Conservation (phyloP, 306 rosid genomes). For the Vigna hirtella region DNA sequence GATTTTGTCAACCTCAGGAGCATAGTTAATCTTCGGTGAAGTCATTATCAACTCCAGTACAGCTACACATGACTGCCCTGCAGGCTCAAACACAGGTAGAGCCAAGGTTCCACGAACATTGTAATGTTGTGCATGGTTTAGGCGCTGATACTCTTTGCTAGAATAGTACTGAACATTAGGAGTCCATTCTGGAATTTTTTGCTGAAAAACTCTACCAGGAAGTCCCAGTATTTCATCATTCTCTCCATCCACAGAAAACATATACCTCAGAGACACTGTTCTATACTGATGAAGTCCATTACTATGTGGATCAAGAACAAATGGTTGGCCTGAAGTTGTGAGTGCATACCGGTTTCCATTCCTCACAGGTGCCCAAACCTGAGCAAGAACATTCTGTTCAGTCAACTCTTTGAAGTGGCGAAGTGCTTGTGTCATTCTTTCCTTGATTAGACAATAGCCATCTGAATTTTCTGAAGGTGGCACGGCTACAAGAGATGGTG, state of each 20-base stretch:
- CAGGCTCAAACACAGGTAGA: constrained; percentile 79
- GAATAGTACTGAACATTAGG: constrained; percentile 93
- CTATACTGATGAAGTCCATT: constrained; percentile 83
- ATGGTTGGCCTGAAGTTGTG: constrained; percentile 92
- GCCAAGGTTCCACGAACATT: constrained; percentile 91
- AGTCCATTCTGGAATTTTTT: constrained; percentile 86
- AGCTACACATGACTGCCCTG: constrained; percentile 78
- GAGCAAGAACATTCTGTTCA: constrained; percentile 79
- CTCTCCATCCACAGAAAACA: constrained; percentile 74
- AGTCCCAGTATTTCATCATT: constrained; percentile 69
- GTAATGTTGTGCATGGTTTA: constrained; percentile 72
- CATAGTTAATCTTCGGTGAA: constrained; percentile 77
- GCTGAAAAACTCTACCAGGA: constrained; percentile 88
- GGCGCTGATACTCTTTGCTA: constrained; percentile 74
- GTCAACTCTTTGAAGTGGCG: constrained; percentile 73
- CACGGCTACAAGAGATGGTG: constrained; percentile 51
- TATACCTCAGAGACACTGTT: constrained; percentile 65
- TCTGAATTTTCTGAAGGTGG: constrained; percentile 54
- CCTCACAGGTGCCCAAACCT: constrained; percentile 90
- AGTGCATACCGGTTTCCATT: constrained; percentile 61
- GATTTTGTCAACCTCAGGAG: constrained; percentile 83
- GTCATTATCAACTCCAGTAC: constrained; percentile 91
- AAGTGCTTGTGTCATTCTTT: constrained; percentile 88
- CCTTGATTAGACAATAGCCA: constrained; percentile 66
- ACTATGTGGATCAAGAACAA: constrained; percentile 69